Percentiles rank a stretch among this genome's conserved stretches.
Evolutionary conservation across 2,329 filamentous ascomycete species (phyloP).

Genomic region (Claviceps sp.): DNA sequence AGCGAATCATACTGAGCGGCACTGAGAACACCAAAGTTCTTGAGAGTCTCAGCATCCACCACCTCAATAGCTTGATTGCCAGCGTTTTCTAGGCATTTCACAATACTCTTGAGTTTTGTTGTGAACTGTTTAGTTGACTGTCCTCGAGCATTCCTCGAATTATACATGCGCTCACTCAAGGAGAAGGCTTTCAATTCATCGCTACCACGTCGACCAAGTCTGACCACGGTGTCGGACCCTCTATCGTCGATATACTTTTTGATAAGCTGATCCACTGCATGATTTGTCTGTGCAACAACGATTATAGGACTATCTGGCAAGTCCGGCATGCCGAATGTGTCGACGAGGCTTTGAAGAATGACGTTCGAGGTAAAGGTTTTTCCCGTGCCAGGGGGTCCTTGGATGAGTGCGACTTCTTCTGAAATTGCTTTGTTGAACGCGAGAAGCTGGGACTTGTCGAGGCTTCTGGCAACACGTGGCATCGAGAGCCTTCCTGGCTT

Average conservation of each 20-base stretch:
- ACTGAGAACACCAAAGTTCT: constrained; percentile 43
- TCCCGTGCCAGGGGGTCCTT: constrained; percentile 62
- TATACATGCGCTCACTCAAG: constrained; percentile 19
- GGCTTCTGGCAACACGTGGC: constrained; percentile 15
- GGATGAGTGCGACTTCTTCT: constrained; percentile 59
- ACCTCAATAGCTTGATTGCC: constrained; percentile 19
- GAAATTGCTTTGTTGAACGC: constrained; percentile 60
- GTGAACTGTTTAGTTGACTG: not conserved
- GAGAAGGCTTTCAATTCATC: constrained; percentile 53
- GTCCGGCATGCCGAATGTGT: constrained; percentile 24
- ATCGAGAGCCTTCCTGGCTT: not conserved
- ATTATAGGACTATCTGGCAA: constrained; percentile 45
- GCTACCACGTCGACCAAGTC: constrained; percentile 53
- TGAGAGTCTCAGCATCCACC: constrained; percentile 41
- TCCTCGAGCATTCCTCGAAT: constrained; percentile 18
- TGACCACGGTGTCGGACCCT: constrained; percentile 40
- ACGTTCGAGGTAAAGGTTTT: constrained; percentile 75
- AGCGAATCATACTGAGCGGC: constrained; percentile 51
- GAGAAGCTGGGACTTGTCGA: constrained; percentile 59
- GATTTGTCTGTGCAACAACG: constrained; percentile 78
- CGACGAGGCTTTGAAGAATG: constrained; percentile 37
- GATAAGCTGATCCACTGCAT: constrained; percentile 75
- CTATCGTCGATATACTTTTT: constrained; percentile 36
- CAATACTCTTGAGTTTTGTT: constrained; percentile 4
- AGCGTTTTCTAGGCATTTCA: constrained; percentile 5